These are phyloP conservation scores for Mycena rosella DNA, from an alignment of 768 basidiomycete species.

Conservation along the genomic window DNA sequence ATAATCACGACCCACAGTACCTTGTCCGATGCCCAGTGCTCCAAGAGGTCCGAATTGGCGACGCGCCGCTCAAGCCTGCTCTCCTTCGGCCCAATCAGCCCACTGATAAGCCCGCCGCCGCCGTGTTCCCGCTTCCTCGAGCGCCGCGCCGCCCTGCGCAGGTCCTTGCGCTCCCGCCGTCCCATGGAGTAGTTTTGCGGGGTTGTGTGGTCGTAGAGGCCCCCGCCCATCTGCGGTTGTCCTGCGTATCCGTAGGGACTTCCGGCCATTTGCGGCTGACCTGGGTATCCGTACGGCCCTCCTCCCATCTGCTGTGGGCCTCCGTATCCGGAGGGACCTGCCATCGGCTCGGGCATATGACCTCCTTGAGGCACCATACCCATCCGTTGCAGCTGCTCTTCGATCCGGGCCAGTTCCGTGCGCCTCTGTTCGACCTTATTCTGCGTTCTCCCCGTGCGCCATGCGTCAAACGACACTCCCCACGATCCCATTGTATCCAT, in stretches of 20 bases:
- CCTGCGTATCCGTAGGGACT: background rate
- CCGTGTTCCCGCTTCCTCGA: slow-evolving; percentile 13
- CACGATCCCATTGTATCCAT: slow-evolving; percentile 39
- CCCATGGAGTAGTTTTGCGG: background rate
- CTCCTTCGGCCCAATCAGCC: slow-evolving; percentile 26
- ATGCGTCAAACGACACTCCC: slow-evolving; percentile 36
- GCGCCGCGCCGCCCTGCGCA: slow-evolving; percentile 18
- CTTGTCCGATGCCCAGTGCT: slow-evolving; percentile 38
- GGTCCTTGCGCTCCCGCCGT: slow-evolving; percentile 19
- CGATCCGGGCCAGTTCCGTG: slow-evolving; percentile 27
- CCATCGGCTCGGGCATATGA: background rate
- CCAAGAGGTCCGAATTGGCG: slow-evolving; percentile 39
- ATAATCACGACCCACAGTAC: slow-evolving; percentile 42
- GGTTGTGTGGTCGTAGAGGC: background rate
- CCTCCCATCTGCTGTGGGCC: background rate
- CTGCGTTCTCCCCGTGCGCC: slow-evolving; percentile 31
- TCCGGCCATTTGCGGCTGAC: background rate
- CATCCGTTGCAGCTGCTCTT: slow-evolving; percentile 5
- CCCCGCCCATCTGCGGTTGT: background rate
- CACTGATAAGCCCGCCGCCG: slow-evolving; percentile 4
- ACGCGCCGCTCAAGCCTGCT: slow-evolving; percentile 33
- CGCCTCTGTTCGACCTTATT: slow-evolving; percentile 34
- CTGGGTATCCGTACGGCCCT: background rate
- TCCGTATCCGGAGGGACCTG: no score
- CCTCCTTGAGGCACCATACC: background rate